Evolutionary conservation across 1,139 yeast genomes (phyloP), one percentile per base, ranked within the genome.

Genomic region (Taphrina populina): DNA sequence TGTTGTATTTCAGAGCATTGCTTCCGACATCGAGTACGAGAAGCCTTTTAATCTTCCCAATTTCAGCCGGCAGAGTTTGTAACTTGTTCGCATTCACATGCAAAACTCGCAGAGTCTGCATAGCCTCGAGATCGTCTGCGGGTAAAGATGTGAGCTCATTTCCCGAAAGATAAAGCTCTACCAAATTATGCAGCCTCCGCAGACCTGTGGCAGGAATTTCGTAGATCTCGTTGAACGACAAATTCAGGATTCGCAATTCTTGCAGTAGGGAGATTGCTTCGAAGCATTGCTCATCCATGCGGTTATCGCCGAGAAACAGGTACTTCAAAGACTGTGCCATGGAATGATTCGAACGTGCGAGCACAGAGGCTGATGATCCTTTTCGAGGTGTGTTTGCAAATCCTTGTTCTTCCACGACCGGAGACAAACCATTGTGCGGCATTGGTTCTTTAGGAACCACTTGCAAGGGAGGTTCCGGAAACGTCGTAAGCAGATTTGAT

Each of bases 1-100:
- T 88, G 64, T 94, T 92, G 69, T 92, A 92, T 65, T 90, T 85
- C 68, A 94, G 74, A 62, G 83, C 85, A 67, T 94, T 94, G 2
- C 95, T 86, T 2, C 97, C 95, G 15, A 88, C 94, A 71, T 94
- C 99, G 43, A 94, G 76, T 15, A 83, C 83, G 36, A 78, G 79
- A 64, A 94, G 72, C 32, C 79, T 77, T 0, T 71, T 67, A 57
- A 88, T 75, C 60, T 83, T 83, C 15, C 94, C 82, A 56, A 94
- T 71, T 67, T 92, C 98, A 0, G 96, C 86, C 0, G 98, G 98
- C 44, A 94, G 70, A 0, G 96, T 81, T 51, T 85, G 87, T 62
- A 94, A 76, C 66, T 86, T 85, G 68, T 94, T 94, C 63, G 86
- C 85, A 67, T 92, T 92, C 62, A 88, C 70, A 69, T 78, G 83